Evolutionary conservation across 2,329 filamentous ascomycete genomes (phyloP).

Genomic region (Aspergillus pseudoterreus): DNA sequence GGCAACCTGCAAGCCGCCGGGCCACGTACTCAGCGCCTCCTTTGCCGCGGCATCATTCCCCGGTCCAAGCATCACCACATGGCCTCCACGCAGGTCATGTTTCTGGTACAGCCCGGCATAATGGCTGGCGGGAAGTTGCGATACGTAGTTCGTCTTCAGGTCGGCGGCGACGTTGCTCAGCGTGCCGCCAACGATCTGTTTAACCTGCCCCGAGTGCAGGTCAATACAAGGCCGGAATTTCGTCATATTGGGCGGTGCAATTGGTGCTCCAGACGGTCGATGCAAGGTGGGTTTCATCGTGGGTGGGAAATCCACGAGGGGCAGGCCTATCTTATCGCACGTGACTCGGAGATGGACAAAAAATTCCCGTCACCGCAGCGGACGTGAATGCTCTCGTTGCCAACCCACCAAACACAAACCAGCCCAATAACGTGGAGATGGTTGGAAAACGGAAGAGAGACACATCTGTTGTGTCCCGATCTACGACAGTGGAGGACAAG

Average conservation of each 20-base stretch:
- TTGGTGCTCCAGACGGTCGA: constrained; percentile 3
- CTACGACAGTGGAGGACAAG: constrained; percentile 17
- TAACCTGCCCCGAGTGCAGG: constrained; percentile 93
- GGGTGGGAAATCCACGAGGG: constrained; percentile 14
- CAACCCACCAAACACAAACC: not conserved
- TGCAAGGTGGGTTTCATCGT: constrained; percentile 13
- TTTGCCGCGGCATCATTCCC: constrained; percentile 77
- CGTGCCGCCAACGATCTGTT: constrained; percentile 97
- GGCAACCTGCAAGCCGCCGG: constrained; percentile 76
- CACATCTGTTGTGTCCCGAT: constrained; percentile 27
- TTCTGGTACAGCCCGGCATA: constrained; percentile 80
- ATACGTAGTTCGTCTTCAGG: constrained; percentile 90
- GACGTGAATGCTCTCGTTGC: not conserved
- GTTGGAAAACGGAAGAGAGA: constrained; percentile 50
- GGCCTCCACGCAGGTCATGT: constrained; percentile 69
- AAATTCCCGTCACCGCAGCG: not conserved
- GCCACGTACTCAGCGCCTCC: constrained; percentile 76
- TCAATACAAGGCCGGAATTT: constrained; percentile 95
- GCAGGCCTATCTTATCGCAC: constrained; percentile 37
- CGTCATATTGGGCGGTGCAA: constrained; percentile 62
- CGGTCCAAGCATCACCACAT: constrained; percentile 94
- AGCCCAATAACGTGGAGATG: constrained; percentile 20
- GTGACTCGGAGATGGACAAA: constrained; percentile 25
- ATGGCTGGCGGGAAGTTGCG: constrained; percentile 73
- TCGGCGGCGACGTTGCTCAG: constrained; percentile 63